Evolutionary conservation across 306 rosid species (phyloP), one percentile per base, ranked within the genome.

Genomic region (Biancaea sappan): DNA sequence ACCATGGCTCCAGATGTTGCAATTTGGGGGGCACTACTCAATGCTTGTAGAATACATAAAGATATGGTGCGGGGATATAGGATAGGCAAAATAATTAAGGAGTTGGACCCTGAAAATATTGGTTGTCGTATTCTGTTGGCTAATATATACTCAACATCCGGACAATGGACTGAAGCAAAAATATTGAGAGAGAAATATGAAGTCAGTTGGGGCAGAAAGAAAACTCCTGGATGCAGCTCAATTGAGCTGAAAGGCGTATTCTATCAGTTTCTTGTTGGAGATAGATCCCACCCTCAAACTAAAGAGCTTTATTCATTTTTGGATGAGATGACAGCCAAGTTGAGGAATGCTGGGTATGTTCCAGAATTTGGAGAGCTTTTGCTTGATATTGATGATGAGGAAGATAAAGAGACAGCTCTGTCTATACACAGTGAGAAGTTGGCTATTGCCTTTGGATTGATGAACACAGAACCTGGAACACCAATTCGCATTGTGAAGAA

Each of bases 111-210:
- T 21, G 51, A 86, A 44, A 91, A 84, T 80, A 80, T 85, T 34
- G 93, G 96, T 43, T 81, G 86, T 72, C 78, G 72, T 29, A 77
- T 86, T 69, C 76, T 90, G 15, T 37, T 90, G 66, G 81, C 90
- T 51, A 90, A 90, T 79, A 66, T 90, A 56, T 90, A 81, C 76
- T 90, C 96, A 37, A 73, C 79, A 52, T 86, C 83, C 47, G 80
- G 91, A 35, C 86, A 83, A 81, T 86, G 91, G 93, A 83, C 76
- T 52, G 90, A 83, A 83, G 96, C 91, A 82, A 75, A 76, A 54
- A 68, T 47, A 50, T 61, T 81, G 43, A 82, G 82, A 79, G 84
- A 85, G 74, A 78, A 81, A 47, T 29, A 43, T 52, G 74, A 59
- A 75, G 21, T 61, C 32, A 31, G 48, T 29, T 22, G 46, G 48